Conservation (phyloP, 495 filamentous ascomycete genomes). For the Wilcoxina mikolae region DNA sequence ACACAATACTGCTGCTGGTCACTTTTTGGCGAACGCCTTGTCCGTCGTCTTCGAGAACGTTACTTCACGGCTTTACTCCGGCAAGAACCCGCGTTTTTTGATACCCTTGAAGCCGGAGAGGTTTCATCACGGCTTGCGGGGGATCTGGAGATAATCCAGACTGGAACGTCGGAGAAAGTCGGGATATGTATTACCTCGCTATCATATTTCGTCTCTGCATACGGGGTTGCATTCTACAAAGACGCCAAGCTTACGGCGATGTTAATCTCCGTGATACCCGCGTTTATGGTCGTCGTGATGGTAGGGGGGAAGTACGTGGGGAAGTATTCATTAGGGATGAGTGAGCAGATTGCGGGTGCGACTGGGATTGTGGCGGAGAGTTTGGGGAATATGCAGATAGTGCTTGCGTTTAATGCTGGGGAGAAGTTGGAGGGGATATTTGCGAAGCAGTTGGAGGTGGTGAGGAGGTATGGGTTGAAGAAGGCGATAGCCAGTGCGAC, state of each 20-base stretch:
- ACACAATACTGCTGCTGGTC: slow-evolving; percentile 43
- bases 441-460: not conserved
- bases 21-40: slow-evolving; percentile 45
- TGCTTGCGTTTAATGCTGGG: not conserved
- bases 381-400: slow-evolving; percentile 1
- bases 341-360: slow-evolving; percentile 37
- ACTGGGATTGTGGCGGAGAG: slow-evolving; percentile 14
- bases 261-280: slow-evolving; percentile 46
- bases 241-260: slow-evolving; percentile 38
- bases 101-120: slow-evolving; percentile 42
- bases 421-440: slow-evolving; percentile 1
- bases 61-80: slow-evolving; percentile 44
- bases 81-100: slow-evolving; percentile 49
- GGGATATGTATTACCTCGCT: slow-evolving; percentile 44
- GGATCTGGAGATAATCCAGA: slow-evolving; percentile 47
- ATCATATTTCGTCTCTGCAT: slow-evolving; percentile 49
- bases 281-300: slow-evolving; percentile 50
- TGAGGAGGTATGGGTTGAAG: not conserved
- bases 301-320: slow-evolving; percentile 46
- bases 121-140: slow-evolving; percentile 46
- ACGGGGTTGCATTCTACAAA: slow-evolving; percentile 50
- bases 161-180: slow-evolving; percentile 53
- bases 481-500: slow-evolving; percentile 28
- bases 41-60: slow-evolving; percentile 44
- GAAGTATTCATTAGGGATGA: slow-evolving; percentile 41